A percentile compares a stretch with the other conserved stretches of the same genome.
These are phyloP conservation scores for Sporothrix pallida DNA, from an alignment of 2,329 filamentous ascomycete species.

Conservation along the genomic window DNA sequence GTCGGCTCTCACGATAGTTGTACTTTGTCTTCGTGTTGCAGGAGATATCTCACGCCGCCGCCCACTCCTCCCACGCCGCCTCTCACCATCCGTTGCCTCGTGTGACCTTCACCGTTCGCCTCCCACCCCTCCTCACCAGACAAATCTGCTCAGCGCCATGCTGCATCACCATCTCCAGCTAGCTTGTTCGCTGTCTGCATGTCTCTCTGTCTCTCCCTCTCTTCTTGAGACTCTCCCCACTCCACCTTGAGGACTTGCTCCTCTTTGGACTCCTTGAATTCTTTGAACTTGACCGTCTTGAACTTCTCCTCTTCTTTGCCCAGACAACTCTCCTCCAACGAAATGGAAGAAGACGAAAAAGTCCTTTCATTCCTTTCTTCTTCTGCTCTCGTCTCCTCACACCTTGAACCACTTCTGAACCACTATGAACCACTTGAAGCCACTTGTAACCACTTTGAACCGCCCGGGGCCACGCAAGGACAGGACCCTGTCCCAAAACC, in stretches of 20 bases:
- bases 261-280: neutral
- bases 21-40: neutral
- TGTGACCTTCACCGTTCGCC: conserved; percentile 11
- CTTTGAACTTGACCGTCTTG: no score
- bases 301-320: neutral
- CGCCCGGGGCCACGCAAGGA: conserved; percentile 18
- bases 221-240: conserved; percentile 1
- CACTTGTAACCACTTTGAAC: neutral
- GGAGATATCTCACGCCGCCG: no score
- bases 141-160: conserved; percentile 23
- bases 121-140: conserved; percentile 16
- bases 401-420: neutral
- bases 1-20: conserved; percentile 4
- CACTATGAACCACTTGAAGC: neutral
- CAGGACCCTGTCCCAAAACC: conserved; percentile 10
- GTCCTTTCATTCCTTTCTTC: neutral
- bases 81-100: neutral
- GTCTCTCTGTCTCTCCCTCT: neutral
- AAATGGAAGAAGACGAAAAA: neutral
- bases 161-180: conserved; percentile 23
- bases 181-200: conserved; percentile 8
- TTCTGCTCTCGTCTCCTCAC: neutral
- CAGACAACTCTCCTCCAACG: conserved; percentile 12
- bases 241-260: neutral
- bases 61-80: neutral